Base-by-base conservation (phyloP, 208 protist species). In the Herpetomonas tarakana region DNA sequence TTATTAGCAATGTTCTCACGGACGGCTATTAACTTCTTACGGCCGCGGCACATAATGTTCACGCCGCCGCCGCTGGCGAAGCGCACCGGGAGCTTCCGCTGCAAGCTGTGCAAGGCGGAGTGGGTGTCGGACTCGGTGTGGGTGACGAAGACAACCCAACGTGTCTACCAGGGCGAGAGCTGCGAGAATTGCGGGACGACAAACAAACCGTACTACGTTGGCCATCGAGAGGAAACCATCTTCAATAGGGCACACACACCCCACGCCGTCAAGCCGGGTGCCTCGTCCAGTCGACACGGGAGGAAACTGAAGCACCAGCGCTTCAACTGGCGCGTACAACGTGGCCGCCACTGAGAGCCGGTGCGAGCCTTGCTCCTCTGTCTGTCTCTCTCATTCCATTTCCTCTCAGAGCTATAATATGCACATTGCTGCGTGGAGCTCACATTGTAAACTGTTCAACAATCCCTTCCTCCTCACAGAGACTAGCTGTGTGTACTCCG, bases 1-100 rank as follows among this genome's bases (percentile, higher is more conserved):
- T n/a, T n/a, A n/a, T n/a, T n/a, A n/a, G n/a, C n/a, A n/a, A 94
- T 94, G 88, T 51, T 94, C 22, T 50, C 58, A 12, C 44, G 71
- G 1, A 83, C 79, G 0, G 16, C 38, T 2, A 18, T 83, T 2
- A 27, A 78, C 9, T 63, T 56, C 49, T 61, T 96, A 57, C 73
- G 90, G 52, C 90, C 90, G 27, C 70, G 90, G n/a, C 80, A 92
- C 61, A 92, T 96, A 27, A 88, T 89, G 78, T 96, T 88, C 69
- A 93, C 86, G 0, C 86, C 90, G 0, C 90, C 90, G 9, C 90
- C 90, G 19, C 83, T 96, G 9, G 63, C 76, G 11, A 71, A 75
- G 52, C 78, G 90, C 26, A 68, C 56, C 3, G 90, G 86, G 6
- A 68, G 78, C 26, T 96, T 96, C 59, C 74, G 69, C 18, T 96